Evolutionary conservation across 371 early-diverging fungal genomes (phyloP).

Genomic region (Rhizopus sp.): DNA sequence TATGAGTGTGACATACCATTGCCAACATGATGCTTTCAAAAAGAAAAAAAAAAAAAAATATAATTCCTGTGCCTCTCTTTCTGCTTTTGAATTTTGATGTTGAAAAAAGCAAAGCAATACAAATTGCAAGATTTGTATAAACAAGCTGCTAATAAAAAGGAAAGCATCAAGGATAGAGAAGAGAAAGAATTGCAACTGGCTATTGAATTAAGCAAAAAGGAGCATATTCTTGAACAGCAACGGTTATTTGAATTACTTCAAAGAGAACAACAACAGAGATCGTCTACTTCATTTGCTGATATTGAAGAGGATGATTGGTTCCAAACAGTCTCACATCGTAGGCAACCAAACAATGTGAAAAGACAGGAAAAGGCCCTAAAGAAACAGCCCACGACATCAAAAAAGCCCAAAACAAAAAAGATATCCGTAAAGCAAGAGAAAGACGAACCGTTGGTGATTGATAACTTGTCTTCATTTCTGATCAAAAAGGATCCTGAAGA

Average conservation of each 20-base stretch:
- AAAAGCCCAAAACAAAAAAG: background rate
- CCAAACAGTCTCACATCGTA: constrained; percentile 19
- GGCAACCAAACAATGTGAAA: constrained; percentile 3
- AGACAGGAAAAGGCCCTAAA: background rate
- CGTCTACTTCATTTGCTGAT: background rate
- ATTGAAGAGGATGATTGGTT: constrained; percentile 22
- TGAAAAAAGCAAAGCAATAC: background rate
- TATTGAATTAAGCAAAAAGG: constrained; percentile 18
- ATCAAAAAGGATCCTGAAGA: constrained; percentile 9
- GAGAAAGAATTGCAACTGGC: constrained; percentile 12
- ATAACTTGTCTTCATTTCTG: constrained; percentile 5
- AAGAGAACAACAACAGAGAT: background rate
- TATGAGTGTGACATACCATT: too few species aligned
- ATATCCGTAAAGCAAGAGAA: background rate
- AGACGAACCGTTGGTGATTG: background rate
- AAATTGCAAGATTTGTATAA: constrained; percentile 1
- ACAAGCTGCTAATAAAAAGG: background rate
- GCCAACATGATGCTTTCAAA: too few species aligned
- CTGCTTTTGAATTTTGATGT: background rate
- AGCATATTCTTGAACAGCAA: constrained; percentile 23
- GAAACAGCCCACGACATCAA: constrained; percentile 1
- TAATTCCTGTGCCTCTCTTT: background rate
- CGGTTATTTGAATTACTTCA: constrained; percentile 8
- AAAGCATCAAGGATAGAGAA: background rate
- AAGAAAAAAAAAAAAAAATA: background rate